Evolutionary conservation across 352 stramenopile species (phyloP).

Genomic region (Phytophthora fragariae): DNA sequence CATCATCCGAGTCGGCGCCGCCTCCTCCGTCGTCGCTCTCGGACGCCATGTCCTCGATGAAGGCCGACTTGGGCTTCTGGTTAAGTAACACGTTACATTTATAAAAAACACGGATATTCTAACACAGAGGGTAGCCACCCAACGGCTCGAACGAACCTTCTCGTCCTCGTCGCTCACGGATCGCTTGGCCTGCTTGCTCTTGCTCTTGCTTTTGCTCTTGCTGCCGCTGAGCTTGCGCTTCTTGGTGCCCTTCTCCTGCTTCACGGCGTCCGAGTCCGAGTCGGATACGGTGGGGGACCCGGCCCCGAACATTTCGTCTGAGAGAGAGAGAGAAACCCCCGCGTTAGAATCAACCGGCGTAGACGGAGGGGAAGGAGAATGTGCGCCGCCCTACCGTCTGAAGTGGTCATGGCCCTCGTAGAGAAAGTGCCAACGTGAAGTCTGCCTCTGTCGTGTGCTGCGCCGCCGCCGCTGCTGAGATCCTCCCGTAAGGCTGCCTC

Average conservation of each 20-base stretch:
- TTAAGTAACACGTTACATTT: slow-evolving; percentile 9
- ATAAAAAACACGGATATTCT: slow-evolving; percentile 1
- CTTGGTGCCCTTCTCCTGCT: slow-evolving; percentile 52
- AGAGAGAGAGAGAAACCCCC: slow-evolving; percentile 1
- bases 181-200: slow-evolving; percentile 70
- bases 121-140: neutral
- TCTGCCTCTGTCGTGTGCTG: neutral
- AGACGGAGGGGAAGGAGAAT: neutral
- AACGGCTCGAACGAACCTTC: slow-evolving; percentile 44
- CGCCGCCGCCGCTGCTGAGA: neutral
- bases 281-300: slow-evolving; percentile 87
- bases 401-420: slow-evolving; percentile 16
- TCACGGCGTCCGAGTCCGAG: slow-evolving; percentile 79
- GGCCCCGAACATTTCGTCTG: slow-evolving; percentile 74
- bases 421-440: neutral
- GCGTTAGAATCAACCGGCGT: slow-evolving; percentile 13
- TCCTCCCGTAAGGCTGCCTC: neutral
- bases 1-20: slow-evolving; percentile 66
- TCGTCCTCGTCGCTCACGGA: slow-evolving; percentile 70
- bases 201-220: slow-evolving; percentile 33
- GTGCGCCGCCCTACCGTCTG: slow-evolving; percentile 27
- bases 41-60: slow-evolving; percentile 91
- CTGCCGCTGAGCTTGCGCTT: slow-evolving; percentile 72
- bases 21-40: slow-evolving; percentile 83
- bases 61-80: slow-evolving; percentile 81